Percentiles rank a stretch among this genome's conserved stretches.
Evolutionary conservation across 2,329 filamentous ascomycete genomes (phyloP).

Genomic region (Colletotrichum melonis): DNA sequence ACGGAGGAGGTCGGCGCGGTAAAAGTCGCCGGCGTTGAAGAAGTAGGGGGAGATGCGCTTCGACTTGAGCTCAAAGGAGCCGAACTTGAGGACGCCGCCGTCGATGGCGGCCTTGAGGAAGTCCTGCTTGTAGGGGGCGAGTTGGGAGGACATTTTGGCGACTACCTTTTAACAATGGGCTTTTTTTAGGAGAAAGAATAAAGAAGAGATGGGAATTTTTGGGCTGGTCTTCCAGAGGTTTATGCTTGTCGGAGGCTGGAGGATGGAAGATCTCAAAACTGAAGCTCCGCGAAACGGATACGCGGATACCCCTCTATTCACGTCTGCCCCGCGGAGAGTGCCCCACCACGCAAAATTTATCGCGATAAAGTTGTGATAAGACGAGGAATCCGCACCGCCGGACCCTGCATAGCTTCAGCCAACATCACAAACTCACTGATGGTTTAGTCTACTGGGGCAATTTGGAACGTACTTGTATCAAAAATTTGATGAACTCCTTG

Average conservation of each 20-base stretch:
- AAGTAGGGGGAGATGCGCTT: slow-evolving; percentile 94
- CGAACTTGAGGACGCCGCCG: slow-evolving; percentile 81
- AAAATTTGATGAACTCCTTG: not conserved
- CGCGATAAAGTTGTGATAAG: not conserved
- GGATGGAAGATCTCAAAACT: slow-evolving; percentile 16
- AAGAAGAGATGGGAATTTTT: not conserved
- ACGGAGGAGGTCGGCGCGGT: slow-evolving; percentile 80
- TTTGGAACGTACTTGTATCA: not conserved
- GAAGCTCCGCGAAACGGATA: not conserved
- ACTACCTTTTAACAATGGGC: too few relatives aligned
- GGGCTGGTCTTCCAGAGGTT: slow-evolving; percentile 13
- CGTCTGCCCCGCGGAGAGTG: slow-evolving; percentile 28
- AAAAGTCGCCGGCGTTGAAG: slow-evolving; percentile 95
- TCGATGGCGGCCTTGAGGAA: slow-evolving; percentile 78
- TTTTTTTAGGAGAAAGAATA: too few relatives aligned
- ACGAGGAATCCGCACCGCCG: not conserved
- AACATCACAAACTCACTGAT: not conserved
- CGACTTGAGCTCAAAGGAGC: slow-evolving; percentile 90
- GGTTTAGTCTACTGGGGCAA: not conserved
- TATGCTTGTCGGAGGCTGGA: slow-evolving; percentile 24
- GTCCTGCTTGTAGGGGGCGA: slow-evolving; percentile 75
- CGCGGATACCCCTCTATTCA: slow-evolving; percentile 24
- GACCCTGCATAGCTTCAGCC: not conserved
- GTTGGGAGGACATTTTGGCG: slow-evolving; percentile 52
- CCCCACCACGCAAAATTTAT: slow-evolving; percentile 19